These are phyloP conservation scores for Acorus gramineus DNA, from an alignment of 106 monocot genomes.

Conservation along the genomic window DNA sequence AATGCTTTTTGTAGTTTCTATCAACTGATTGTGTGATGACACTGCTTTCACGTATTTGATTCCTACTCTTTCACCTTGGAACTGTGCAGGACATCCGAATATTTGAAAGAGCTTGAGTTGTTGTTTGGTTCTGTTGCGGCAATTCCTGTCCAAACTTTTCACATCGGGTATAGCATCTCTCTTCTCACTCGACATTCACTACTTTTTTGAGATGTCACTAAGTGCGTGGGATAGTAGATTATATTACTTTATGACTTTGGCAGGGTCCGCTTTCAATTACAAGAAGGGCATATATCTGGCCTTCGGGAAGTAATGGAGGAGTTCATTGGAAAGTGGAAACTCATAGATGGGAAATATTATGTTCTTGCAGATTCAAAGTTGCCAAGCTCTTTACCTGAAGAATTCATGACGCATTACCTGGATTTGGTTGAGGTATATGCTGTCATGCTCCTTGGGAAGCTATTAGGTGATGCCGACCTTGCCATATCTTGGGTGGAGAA, in stretches of 20 bases:
- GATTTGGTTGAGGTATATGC: constrained; percentile 63
- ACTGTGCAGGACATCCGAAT: constrained; percentile 50
- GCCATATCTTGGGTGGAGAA: constrained; percentile 74
- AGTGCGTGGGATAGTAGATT: neutral
- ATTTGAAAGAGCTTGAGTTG: constrained; percentile 45
- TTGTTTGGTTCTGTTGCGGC: constrained; percentile 60
- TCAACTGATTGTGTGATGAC: neutral
- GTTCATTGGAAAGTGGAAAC: constrained; percentile 64
- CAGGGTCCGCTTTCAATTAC: constrained; percentile 67
- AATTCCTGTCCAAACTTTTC: constrained; percentile 55
- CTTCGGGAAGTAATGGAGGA: constrained; percentile 53
- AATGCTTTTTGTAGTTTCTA: neutral
- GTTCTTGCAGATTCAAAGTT: constrained; percentile 20
- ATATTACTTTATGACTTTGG: neutral
- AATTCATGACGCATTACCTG: constrained; percentile 26
- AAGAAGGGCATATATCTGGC: constrained; percentile 40
- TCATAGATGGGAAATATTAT: constrained; percentile 33
- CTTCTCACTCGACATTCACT: neutral
- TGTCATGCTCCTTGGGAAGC: constrained; percentile 38
- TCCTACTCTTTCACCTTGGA: neutral
- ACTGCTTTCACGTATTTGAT: neutral
- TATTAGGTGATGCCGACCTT: constrained; percentile 27
- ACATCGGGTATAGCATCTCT: constrained; percentile 50
- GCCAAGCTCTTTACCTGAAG: constrained; percentile 1
- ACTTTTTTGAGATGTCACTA: neutral